Base-by-base conservation (phyloP, 305 asterid genomes). In the Monarda citriodora region DNA sequence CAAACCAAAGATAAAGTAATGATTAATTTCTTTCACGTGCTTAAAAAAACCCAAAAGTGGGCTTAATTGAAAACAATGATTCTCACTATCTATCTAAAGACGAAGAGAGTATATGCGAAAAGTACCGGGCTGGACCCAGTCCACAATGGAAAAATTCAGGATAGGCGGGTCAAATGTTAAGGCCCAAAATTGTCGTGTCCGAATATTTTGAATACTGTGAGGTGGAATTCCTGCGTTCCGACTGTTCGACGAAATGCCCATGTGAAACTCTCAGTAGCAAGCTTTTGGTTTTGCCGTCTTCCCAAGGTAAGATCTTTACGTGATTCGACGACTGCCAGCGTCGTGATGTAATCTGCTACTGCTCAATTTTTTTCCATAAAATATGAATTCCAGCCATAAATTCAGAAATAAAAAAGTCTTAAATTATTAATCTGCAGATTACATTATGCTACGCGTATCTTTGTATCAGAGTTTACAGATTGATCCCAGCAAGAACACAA, bases 341-440 rank as follows among this genome's bases (percentile, higher is more conserved):
- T 11, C 48, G 1, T 10, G 12, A 23, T 7, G 0, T 1, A 3
- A 48, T 18, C n/a, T 42, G 7, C 12, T 29, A 5, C 32, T 29
- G 32, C 32, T 29, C 7, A 29, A 34, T 8, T 34, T 34, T 34
- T 3, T 8, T 34, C 38, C 38, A 34, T 10, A 34, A 34, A 34
- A 34, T 29, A 29, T 29, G 32, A 29, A 29, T 29, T 29, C 32
- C 32, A 29, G 32, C 32, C 32, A 21, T 25, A 46, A 47, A 54
- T 11, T 55, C 64, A 17, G 46, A 2, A 31, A 44, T 10, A 3
- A 9, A 16, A 61, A 29, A 5, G 1, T 29, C 6, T 5, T 29
- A 5, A 53, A 45, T n/a, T n/a, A 60, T 55, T 37, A 46, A 47
- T 60, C 50, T 58, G 49, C 66, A 61, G 53, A 61, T 58, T 45